Percentiles rank a stretch among this genome's conserved stretches.
Conservation (phyloP, 2,329 filamentous ascomycete genomes). For the Ophiostoma sp. region DNA sequence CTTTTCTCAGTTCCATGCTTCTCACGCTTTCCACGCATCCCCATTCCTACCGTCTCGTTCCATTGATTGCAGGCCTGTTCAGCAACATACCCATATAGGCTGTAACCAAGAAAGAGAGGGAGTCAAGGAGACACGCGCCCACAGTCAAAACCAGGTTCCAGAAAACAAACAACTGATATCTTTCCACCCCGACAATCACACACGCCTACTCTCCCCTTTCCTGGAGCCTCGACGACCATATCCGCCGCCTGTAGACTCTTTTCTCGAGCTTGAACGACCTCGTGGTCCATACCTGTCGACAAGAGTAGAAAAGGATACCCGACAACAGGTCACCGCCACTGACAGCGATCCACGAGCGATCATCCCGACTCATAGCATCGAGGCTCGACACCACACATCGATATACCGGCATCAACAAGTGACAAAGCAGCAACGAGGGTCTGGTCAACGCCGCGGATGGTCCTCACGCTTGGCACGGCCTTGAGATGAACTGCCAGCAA, state of each 20-base stretch:
- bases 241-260: not conserved
- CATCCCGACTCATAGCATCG: not conserved
- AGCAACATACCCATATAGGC: not conserved
- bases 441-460: constrained; percentile 14
- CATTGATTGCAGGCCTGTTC: not conserved
- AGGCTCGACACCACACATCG: not conserved
- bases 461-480: constrained; percentile 1
- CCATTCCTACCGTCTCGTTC: not conserved
- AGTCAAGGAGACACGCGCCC: not conserved
- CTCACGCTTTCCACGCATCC: not conserved
- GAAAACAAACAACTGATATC: not conserved
- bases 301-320: not conserved
- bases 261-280: not conserved
- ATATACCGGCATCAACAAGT: not conserved
- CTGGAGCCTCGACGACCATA: not conserved
- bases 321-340: not conserved
- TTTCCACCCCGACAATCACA: not conserved
- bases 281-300: not conserved
- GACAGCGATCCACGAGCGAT: not conserved
- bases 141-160: not conserved
- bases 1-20: not conserved
- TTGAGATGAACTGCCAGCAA: constrained; percentile 29
- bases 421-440: not conserved
- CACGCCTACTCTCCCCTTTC: not conserved
- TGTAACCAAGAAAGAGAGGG: not conserved